Evolutionary conservation across 306 rosid species (phyloP).

Genomic region (Trifolium pratense): DNA sequence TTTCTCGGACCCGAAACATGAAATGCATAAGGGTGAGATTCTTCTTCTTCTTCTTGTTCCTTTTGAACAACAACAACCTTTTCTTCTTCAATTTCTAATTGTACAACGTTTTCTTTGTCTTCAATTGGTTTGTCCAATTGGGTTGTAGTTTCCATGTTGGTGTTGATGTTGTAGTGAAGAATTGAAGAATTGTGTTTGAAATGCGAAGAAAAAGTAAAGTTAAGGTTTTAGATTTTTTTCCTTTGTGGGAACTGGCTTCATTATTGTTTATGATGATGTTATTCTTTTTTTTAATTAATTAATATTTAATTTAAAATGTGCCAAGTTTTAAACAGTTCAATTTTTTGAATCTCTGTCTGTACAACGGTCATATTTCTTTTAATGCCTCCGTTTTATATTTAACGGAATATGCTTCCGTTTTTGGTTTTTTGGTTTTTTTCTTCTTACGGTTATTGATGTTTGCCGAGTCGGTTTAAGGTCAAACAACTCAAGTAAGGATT

Average conservation of each 20-base stretch:
- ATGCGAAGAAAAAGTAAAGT: neutral
- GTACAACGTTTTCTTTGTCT: neutral
- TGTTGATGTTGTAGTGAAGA: constrained; percentile 4
- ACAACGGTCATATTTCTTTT: neutral
- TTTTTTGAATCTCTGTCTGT: neutral
- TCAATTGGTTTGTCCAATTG: constrained; percentile 31
- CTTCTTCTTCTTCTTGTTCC: constrained; percentile 30
- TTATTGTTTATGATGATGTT: neutral
- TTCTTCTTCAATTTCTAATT: neutral
- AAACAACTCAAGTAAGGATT: too few species aligned
- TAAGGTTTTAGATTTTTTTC: neutral
- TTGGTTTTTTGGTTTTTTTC: too few species aligned
- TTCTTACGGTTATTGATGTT: too few species aligned
- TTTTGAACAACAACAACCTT: neutral
- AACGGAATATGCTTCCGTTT: too few species aligned
- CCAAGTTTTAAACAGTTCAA: neutral
- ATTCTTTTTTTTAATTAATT: too few species aligned
- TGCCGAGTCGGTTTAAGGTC: too few species aligned
- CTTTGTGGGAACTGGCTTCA: constrained; percentile 2
- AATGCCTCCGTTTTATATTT: neutral
- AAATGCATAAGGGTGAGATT: constrained; percentile 82
- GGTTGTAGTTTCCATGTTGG: constrained; percentile 42
- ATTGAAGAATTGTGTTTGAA: neutral
- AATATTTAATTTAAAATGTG: too few species aligned
- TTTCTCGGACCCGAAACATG: constrained; percentile 96